Evolutionary conservation across 106 monocot species (phyloP).

Genomic region (Phalaenopsis equestris): DNA sequence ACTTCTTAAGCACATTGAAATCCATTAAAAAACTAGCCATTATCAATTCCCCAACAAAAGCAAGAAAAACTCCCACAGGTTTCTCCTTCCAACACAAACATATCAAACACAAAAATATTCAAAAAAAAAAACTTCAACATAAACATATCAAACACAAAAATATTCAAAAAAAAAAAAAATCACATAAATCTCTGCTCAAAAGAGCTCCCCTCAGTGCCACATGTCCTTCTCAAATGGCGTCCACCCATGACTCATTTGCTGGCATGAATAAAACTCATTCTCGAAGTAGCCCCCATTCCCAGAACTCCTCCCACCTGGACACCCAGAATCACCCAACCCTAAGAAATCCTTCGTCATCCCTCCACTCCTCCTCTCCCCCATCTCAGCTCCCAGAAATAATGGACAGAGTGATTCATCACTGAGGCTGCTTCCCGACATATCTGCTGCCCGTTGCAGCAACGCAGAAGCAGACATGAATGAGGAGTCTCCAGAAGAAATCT

Average conservation of each 20-base stretch:
- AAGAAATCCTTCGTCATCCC: slow-evolving; percentile 32
- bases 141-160: too few relatives aligned
- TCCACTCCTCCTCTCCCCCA: background rate
- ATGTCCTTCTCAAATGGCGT: background rate
- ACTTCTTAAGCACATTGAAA: too few relatives aligned
- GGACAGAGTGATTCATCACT: background rate
- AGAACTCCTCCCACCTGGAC: background rate
- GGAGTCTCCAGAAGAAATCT: background rate
- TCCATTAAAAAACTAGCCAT: too few relatives aligned
- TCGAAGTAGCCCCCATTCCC: background rate
- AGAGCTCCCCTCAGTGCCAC: background rate
- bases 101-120: too few relatives aligned
- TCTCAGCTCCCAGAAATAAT: background rate
- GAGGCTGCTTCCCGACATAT: slow-evolving; percentile 15
- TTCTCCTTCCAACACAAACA: too few relatives aligned
- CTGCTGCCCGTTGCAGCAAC: slow-evolving; percentile 26
- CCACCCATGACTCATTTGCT: background rate
- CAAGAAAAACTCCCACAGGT: too few relatives aligned
- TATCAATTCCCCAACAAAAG: too few relatives aligned
- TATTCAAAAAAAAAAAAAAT: too few relatives aligned
- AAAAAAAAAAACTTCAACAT: too few relatives aligned
- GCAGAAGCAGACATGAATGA: slow-evolving; percentile 30
- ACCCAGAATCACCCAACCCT: slow-evolving; percentile 4
- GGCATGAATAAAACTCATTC: background rate
- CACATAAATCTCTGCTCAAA: too few relatives aligned